Conservation (phyloP, 495 filamentous ascomycete genomes). For the Talaromyces thailandensis region DNA sequence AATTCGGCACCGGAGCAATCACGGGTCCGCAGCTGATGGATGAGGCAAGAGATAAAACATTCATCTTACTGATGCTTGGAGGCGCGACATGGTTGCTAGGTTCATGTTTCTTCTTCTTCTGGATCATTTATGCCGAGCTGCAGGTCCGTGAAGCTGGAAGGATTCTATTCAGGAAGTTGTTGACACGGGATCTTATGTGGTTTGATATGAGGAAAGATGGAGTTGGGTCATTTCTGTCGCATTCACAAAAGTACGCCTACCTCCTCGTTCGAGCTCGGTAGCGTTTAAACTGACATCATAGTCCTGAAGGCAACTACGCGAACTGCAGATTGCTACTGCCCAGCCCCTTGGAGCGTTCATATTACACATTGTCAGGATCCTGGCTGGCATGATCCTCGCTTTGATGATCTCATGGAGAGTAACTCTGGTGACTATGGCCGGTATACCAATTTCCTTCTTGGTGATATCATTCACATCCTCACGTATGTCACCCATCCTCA, state of each 20-base stretch:
- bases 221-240: constrained; percentile 58
- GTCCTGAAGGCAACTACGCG: constrained; percentile 59
- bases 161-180: constrained; percentile 54
- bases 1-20: constrained; percentile 51
- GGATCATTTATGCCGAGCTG: constrained; percentile 71
- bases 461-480: constrained; percentile 50
- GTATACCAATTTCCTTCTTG: constrained; percentile 57
- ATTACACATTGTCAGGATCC: constrained; percentile 49
- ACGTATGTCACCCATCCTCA: constrained; percentile 55
- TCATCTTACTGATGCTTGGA: constrained; percentile 53
- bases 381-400: constrained; percentile 59
- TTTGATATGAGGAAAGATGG: constrained; percentile 69
- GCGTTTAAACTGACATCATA: not conserved
- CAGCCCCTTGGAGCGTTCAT: constrained; percentile 64
- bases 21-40: constrained; percentile 38
- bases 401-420: constrained; percentile 77
- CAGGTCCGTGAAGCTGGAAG: constrained; percentile 60
- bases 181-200: constrained; percentile 71
- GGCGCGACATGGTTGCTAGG: constrained; percentile 54
- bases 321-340: constrained; percentile 72
- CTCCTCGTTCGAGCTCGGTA: not conserved
- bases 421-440: constrained; percentile 70
- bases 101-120: constrained; percentile 53
- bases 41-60: constrained; percentile 47
- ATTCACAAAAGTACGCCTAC: constrained; percentile 62